phyloP scores from a whole-genome alignment of 208 protist species.

The Crithidia brevicula region DNA sequence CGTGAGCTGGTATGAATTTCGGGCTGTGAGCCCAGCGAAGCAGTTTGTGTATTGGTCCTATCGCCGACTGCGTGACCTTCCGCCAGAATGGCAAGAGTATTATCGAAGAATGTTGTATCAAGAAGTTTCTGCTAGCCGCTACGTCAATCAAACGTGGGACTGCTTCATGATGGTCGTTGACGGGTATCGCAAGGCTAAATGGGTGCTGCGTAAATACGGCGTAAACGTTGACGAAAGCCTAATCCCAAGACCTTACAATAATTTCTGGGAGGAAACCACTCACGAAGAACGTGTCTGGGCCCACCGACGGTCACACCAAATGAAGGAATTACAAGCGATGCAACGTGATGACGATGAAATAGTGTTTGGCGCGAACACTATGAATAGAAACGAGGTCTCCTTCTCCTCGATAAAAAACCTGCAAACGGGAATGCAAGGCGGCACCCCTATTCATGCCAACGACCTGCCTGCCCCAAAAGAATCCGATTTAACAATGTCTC shows the following conservation, averaged over 20 bases:
- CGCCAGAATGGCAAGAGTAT: constrained; percentile 85
- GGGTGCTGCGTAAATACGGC: constrained; percentile 86
- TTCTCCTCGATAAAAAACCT: constrained; percentile 73
- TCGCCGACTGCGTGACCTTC: constrained; percentile 74
- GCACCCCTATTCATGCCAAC: constrained; percentile 80
- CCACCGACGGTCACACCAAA: constrained; percentile 82
- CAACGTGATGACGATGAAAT: constrained; percentile 82
- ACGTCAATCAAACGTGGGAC: constrained; percentile 89
- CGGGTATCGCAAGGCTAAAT: constrained; percentile 87
- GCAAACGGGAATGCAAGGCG: constrained; percentile 81
- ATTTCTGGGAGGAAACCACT: constrained; percentile 92
- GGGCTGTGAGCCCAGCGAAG: constrained; percentile 71
- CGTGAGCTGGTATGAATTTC: constrained; percentile 80
- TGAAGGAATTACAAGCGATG: constrained; percentile 89
- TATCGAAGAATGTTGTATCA: constrained; percentile 89
- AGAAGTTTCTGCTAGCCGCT: constrained; percentile 74
- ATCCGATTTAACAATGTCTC: constrained; percentile 72
- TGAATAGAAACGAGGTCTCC: constrained; percentile 76
- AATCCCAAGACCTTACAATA: constrained; percentile 88
- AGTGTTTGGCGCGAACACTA: constrained; percentile 74
- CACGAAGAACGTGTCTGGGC: constrained; percentile 91
- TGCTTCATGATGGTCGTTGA: constrained; percentile 93
- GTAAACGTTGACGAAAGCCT: constrained; percentile 72
- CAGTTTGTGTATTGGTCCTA: constrained; percentile 88
- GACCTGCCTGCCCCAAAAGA: constrained; percentile 82